Base-by-base conservation (phyloP, 345 rosid species). In the Brassica carinata region DNA sequence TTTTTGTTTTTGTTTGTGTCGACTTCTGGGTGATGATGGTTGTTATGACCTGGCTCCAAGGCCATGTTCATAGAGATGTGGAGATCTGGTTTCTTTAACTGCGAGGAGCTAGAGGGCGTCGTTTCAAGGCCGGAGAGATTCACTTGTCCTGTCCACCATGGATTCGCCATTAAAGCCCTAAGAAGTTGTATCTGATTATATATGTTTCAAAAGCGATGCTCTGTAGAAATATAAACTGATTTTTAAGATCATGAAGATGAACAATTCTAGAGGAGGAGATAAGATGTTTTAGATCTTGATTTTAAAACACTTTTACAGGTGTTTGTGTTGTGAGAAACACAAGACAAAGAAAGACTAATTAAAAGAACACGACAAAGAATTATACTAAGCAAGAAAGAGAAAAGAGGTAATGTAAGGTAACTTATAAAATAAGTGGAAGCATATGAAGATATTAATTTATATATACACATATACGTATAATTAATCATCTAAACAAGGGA, bases 81-180 rank as follows among this genome's bases (percentile, higher is more conserved):
- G 67, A 89, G 91, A 88, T 89, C 91, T 83, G 93, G 89, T 77
- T 86, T 88, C 86, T 89, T 86, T 85, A 89, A 64, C 18, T 86
- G 88, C 83, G 92, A 83, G 1, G 93, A 83, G 75, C 87, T 85
- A 40, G 87, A 79, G 2, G 90, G 83, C 17, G 89, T 82, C 33
- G 87, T 84, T 72, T 89, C 89, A 45, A 87, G 78, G n/a, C 87
- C 89, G 0, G 87, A 81, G 38, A 89, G 73, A 43, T 87, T 88
- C 72, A 87, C 85, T 72, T 88, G 91, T 45, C 87, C 91, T 8
- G 89, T 76, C 93, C 93, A 88, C 93, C 92, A 87, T 71, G 74
- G 94, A 77, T 90, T 91, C 55, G 97, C 94, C 97, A 91, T 88
- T 72, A 73, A 30, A 62, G 53, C 72, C 73, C 73, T 69, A n/a